Base-by-base conservation (phyloP, 148 eudicot species). In the Hydrangea macrophylla region DNA sequence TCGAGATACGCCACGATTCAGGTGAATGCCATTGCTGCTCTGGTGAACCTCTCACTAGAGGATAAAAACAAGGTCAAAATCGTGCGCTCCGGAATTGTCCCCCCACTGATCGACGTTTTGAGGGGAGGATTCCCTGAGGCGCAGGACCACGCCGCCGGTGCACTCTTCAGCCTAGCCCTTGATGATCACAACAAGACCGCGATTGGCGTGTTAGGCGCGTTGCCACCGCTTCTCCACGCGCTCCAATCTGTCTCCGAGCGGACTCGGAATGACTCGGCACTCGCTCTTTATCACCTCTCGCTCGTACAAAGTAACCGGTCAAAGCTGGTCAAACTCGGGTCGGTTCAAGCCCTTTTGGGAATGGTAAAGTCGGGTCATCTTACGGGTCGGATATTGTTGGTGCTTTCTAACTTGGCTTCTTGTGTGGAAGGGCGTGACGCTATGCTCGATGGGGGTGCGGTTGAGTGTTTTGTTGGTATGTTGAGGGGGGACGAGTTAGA, bases 101-200 rank as follows among this genome's bases (percentile, higher is more conserved):
- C 95, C 9, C 81, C 83, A 12, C 60, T 93, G 72, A 82, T 93
- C 58, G 87, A 93, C n/a, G 79, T 85, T 23, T 28, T 93, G 59
- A 84, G 77, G 62, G 84, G 80, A 0, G 89, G 97, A 51, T 86
- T 36, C 55, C 74, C 88, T 0, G 98, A 93, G 80, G 76, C 90
- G 5, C 88, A 84, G 66, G 98, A 93, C 59, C 98, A 93, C 53
- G 96, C 95, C 2, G 84, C 88, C 11, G 97, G 98, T 5, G 92
- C 90, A 1, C 79, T 93, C 62, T 93, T 93, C 79, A 93, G 98
- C 73, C 75, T 93, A 35, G 85, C 95, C 3, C 79, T 93, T 9
- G 95, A 85, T 35, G 89, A 88, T 72, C 85, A 78, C 18, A 93
- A 93, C 81, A 90, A 93, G 74, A 93, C 92, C 0, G 96, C 96